Conservation (phyloP, 169 alveolate genomes). For the Plasmodium berghei region DNA sequence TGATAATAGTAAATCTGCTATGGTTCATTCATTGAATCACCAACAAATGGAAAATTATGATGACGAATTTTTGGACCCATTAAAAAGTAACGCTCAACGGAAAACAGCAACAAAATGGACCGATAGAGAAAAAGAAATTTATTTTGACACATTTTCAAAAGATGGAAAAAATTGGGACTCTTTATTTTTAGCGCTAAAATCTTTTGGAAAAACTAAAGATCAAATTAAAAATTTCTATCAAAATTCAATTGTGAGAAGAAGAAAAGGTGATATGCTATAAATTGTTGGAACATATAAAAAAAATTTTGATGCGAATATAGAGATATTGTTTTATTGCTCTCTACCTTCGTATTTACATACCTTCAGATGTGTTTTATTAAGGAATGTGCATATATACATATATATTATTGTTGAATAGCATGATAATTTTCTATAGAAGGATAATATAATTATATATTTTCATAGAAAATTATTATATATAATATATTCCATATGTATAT, state of each 20-base stretch:
- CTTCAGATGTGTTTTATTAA: too few species aligned
- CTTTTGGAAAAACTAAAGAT: slow-evolving; percentile 79
- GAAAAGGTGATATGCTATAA: slow-evolving; percentile 20
- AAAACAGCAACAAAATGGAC: slow-evolving; percentile 79
- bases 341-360: too few species aligned
- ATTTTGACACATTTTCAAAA: slow-evolving; percentile 27
- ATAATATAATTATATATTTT: neutral
- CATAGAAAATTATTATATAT: neutral
- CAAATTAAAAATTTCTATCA: slow-evolving; percentile 80
- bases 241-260: slow-evolving; percentile 45
- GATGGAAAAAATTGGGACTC: slow-evolving; percentile 80
- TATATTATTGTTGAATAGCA: too few species aligned
- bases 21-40: neutral
- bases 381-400: neutral
- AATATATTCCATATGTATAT: too few species aligned
- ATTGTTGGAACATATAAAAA: too few species aligned
- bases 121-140: slow-evolving; percentile 72
- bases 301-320: too few species aligned
- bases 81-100: slow-evolving; percentile 26
- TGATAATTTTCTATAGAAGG: too few species aligned
- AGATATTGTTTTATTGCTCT: too few species aligned
- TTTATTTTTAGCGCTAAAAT: slow-evolving; percentile 51
- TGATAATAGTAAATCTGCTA: slow-evolving; percentile 15
- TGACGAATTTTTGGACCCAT: slow-evolving; percentile 16
- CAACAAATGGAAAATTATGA: slow-evolving; percentile 41